These are phyloP conservation scores for Phytopythium vexans DNA, from an alignment of 352 stramenopile genomes.

Conservation along the genomic window DNA sequence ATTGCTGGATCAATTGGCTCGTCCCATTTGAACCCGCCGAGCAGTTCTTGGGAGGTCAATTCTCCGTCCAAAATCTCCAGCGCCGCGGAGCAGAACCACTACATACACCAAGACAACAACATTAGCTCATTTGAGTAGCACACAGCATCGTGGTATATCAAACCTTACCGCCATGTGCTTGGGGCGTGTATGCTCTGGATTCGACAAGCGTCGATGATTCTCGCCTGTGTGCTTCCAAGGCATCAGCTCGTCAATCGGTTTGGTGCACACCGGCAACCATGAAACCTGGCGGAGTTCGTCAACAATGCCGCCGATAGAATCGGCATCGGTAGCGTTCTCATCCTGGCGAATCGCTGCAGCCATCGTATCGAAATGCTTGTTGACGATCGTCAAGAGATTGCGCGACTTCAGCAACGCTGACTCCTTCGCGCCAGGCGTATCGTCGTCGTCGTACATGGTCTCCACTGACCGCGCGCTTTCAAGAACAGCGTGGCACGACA, in stretches of 20 bases:
- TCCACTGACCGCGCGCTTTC: constrained; percentile 70
- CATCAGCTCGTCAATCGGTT: constrained; percentile 37
- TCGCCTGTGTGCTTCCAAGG: constrained; percentile 37
- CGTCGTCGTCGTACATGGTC: constrained; percentile 28
- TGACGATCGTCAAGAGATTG: constrained; percentile 67
- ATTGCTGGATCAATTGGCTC: constrained; percentile 32
- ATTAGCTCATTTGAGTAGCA: constrained; percentile 3
- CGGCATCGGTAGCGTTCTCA: constrained; percentile 7
- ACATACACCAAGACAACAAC: constrained; percentile 8
- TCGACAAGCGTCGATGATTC: constrained; percentile 26
- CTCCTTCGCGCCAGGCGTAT: constrained; percentile 8
- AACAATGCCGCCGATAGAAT: constrained; percentile 25
- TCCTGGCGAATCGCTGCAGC: constrained; percentile 6
- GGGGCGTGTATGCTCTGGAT: constrained; percentile 33
- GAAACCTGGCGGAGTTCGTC: constrained; percentile 25
- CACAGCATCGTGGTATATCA: constrained; percentile 4
- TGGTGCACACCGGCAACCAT: constrained; percentile 36
- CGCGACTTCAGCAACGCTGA: constrained; percentile 37
- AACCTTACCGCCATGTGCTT: constrained; percentile 52
- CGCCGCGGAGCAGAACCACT: constrained; percentile 68
- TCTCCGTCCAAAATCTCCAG: constrained; percentile 54
- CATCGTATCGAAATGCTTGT: constrained; percentile 75
- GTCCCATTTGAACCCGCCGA: constrained; percentile 58
- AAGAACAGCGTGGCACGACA: constrained; percentile 70
- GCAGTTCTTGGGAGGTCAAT: constrained; percentile 46